A percentile compares a stretch with the other conserved stretches of the same genome.
These are phyloP conservation scores for Raddia distichophylla DNA, from an alignment of 176 grass and related monocot species.

Conservation along the genomic window DNA sequence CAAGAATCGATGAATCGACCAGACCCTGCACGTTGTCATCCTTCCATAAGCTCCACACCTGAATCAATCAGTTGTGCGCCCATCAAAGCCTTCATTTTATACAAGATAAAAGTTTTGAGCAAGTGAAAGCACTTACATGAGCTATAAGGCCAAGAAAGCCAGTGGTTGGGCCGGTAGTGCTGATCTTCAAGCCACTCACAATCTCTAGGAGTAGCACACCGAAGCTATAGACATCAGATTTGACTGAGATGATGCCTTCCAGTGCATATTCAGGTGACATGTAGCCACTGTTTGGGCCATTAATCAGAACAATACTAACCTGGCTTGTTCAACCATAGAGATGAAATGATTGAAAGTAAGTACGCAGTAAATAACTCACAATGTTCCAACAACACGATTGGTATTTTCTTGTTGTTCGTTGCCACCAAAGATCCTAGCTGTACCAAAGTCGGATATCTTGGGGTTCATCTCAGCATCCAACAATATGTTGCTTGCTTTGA, in stretches of 20 bases:
- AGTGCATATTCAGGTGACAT: conserved; percentile 64
- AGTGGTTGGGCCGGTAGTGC: not conserved
- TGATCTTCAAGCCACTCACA: conserved; percentile 52
- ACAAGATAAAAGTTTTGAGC: not conserved
- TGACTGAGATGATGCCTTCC: conserved; percentile 49
- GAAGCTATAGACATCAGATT: conserved; percentile 55
- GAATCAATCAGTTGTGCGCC: not conserved
- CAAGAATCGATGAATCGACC: conserved; percentile 24
- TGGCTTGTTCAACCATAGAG: not conserved
- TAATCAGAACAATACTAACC: not conserved
- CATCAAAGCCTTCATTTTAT: not conserved
- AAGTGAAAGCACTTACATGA: conserved; percentile 32
- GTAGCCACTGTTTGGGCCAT: conserved; percentile 47
- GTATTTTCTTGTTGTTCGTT: conserved; percentile 41
- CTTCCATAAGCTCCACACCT: conserved; percentile 62
- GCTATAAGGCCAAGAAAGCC: conserved; percentile 37
- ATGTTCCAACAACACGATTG: conserved; percentile 54
- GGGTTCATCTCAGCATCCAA: conserved; percentile 55
- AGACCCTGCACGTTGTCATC: conserved; percentile 12
- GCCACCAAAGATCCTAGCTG: conserved; percentile 48
- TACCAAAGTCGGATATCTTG: conserved; percentile 59
- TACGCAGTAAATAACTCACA: conserved; percentile 41
- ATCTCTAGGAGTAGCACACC: conserved; percentile 50
- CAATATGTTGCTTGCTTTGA: conserved; percentile 55
- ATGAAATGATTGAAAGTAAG: not conserved